Conservation (phyloP, 2,329 filamentous ascomycete species). For the Fusarium sulawesiense region DNA sequence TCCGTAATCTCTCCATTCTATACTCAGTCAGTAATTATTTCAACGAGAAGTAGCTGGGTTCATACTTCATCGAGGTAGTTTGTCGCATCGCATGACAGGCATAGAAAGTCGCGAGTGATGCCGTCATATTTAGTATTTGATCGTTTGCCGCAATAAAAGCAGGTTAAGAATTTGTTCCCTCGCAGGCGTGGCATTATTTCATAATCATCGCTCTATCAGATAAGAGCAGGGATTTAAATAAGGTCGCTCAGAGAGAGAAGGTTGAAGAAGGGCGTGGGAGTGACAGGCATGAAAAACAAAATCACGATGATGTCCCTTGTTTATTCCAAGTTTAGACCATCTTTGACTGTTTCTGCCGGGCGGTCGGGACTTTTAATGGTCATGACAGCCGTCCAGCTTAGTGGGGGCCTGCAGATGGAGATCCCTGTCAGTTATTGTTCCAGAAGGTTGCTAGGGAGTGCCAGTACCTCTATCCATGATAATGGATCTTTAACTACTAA, state of each 20-base stretch:
- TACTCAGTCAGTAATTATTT: constrained; percentile 9
- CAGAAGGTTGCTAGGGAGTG: constrained; percentile 14
- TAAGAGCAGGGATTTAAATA: not conserved
- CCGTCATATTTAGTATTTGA: constrained; percentile 71
- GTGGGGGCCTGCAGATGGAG: constrained; percentile 8
- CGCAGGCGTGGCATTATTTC: constrained; percentile 58
- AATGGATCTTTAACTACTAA: not conserved
- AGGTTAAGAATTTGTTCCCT: constrained; percentile 64
- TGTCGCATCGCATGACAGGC: constrained; percentile 81
- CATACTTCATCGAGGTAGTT: constrained; percentile 89
- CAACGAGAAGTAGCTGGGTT: rapidly evolving
- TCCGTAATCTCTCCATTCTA: constrained; percentile 92
- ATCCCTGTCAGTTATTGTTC: constrained; percentile 30
- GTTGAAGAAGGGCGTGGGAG: not conserved
- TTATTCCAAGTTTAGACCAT: constrained; percentile 31
- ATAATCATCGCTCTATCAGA: constrained; percentile 16
- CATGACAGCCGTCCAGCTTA: not conserved
- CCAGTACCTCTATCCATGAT: not conserved
- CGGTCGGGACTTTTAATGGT: constrained; percentile 45
- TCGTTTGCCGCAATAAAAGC: constrained; percentile 85
- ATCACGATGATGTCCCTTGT: constrained; percentile 26
- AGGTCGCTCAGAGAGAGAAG: not conserved
- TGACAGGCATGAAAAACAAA: constrained; percentile 30
- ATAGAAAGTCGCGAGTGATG: constrained; percentile 74
- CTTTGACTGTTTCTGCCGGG: constrained; percentile 51